phyloP scores from a whole-genome alignment of 1,284 basidiomycete species.

The Cutaneotrichosporon sp. region DNA sequence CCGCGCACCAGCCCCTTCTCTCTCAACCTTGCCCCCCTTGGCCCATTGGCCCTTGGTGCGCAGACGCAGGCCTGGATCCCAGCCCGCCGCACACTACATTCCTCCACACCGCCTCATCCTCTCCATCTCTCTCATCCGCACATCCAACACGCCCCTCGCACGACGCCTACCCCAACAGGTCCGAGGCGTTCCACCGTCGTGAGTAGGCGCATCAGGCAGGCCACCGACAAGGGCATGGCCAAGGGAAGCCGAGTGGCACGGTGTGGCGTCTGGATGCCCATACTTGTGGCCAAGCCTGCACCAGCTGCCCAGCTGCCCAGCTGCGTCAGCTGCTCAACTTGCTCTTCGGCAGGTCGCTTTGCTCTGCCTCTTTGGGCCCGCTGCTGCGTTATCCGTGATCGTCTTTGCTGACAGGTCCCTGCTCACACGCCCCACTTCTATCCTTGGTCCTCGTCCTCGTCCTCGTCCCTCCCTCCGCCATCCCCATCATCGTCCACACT shows the following conservation, averaged over 20 bases:
- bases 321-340: background rate
- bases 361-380: background rate
- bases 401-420: slow-evolving; percentile 2
- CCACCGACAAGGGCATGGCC: no score
- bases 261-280: background rate
- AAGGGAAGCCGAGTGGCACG: background rate
- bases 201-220: background rate
- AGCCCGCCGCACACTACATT: background rate
- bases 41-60: background rate
- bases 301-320: background rate
- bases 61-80: background rate
- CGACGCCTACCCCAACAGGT: background rate
- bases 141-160: background rate
- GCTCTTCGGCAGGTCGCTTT: background rate
- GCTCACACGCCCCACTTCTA: background rate
- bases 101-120: background rate
- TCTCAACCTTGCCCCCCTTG: background rate
- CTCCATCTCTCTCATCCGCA: background rate
- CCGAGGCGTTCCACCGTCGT: background rate
- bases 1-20: background rate
- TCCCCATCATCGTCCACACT: background rate
- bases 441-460: background rate
- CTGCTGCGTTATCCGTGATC: background rate
- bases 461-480: background rate
- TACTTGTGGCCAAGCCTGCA: background rate